Percentiles rank a stretch among this genome's conserved stretches.
Conservation (phyloP, 371 early-diverging fungal genomes). For the Lichtheimia hyalospora region DNA sequence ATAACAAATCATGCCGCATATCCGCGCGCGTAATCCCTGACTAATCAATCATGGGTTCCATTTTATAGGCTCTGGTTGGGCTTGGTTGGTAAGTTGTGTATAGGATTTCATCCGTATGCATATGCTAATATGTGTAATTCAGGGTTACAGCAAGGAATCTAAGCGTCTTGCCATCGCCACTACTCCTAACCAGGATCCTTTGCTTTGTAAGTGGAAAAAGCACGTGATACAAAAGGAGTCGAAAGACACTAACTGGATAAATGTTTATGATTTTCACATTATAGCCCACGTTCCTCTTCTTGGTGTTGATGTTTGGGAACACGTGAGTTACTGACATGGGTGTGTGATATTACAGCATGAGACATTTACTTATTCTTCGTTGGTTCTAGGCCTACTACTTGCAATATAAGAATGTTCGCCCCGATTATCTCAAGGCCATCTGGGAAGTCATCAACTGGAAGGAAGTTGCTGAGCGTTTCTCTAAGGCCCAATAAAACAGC, state of each 20-base stretch:
- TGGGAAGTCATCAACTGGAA: conserved; percentile 99
- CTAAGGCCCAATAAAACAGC: conserved; percentile 48
- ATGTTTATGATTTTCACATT: conserved; percentile 4
- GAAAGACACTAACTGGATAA: conserved; percentile 1
- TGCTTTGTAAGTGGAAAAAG: conserved; percentile 46
- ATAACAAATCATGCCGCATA: background rate
- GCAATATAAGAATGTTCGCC: conserved; percentile 96
- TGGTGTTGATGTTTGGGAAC: conserved; percentile 98
- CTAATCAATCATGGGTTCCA: background rate
- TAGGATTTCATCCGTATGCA: background rate
- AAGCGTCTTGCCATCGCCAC: conserved; percentile 86
- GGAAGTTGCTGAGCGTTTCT: conserved; percentile 82
- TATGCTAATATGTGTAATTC: conserved; percentile 6
- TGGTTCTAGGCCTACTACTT: conserved; percentile 86
- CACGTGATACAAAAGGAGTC: background rate
- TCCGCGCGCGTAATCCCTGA: background rate
- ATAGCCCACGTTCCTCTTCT: conserved; percentile 80
- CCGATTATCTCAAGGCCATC: conserved; percentile 92
- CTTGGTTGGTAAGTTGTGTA: conserved; percentile 80
- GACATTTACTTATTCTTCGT: background rate
- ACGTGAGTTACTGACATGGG: conserved; percentile 49
- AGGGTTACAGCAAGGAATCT: conserved; percentile 81
- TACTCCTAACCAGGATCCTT: conserved; percentile 94
- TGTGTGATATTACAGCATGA: too few relatives aligned
- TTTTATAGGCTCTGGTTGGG: conserved; percentile 88